Base-by-base conservation (phyloP, 1,139 yeast genomes). In the Scheffersomyces stambukii region DNA sequence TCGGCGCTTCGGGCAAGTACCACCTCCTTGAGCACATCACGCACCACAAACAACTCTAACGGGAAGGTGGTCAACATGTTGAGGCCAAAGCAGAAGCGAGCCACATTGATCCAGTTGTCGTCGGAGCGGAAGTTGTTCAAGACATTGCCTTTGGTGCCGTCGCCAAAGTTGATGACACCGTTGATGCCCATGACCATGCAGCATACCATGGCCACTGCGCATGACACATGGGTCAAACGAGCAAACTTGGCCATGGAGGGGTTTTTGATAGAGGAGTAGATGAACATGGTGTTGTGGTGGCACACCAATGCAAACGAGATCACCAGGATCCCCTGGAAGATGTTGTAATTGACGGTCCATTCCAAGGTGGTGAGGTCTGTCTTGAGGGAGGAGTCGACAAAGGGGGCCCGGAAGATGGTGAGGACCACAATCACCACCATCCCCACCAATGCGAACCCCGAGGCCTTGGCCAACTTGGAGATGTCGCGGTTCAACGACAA, bases 1-100 rank as follows among this genome's bases (percentile, higher is more conserved):
- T 42, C 52, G 3, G 48, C 50, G 14, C 42, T 41, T 15, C 46
- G 42, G 5, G 56, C 45, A 23, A 54, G 43, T 15, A 81, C 61
- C 32, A 81, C 61, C 46, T 85, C 94, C 42, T 77, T 71, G 14
- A 84, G 53, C 1, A 88, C 95, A 43, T 89, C 95, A 41, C 97
- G 62, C 21, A 93, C 78, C 4, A 89, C 97, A 51, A 88, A 88
- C 0, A 89, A 74, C 51, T 89, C 97, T 28, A 89, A 57, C 0
- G 97, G 97, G 44, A 86, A 78, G 0, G 97, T 89, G 0, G 97
- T 89, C 36, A 89, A 67, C 96, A 89, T 89, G 48, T 89, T 89
- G 45, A 89, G 67, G 0, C 97, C 97, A 55, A 89, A 89, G 45
- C 95, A 85, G 43, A 89, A 75, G 32, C 97, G 67, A 0, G 97